Conservation (phyloP, 257 asterid genomes). For the Scutellaria barbata region DNA sequence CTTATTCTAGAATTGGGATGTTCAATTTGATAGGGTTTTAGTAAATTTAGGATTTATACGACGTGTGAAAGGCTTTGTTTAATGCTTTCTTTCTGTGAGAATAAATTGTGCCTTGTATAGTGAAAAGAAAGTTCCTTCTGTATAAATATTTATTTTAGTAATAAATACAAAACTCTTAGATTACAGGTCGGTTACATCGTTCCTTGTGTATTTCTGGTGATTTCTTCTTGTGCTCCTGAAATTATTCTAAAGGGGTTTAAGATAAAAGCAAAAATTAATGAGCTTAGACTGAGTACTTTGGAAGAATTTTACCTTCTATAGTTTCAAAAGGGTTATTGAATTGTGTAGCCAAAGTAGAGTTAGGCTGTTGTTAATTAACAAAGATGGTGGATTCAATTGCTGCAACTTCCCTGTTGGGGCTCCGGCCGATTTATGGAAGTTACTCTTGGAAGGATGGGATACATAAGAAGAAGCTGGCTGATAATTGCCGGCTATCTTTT, state of each 20-base stretch:
- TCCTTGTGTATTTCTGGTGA: constrained; percentile 29
- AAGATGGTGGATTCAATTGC: constrained; percentile 81
- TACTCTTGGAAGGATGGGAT: constrained; percentile 45
- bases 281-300: constrained; percentile 1
- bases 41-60: constrained; percentile 52
- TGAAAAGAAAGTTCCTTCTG: constrained; percentile 28
- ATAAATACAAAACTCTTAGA: background rate
- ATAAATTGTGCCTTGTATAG: constrained; percentile 29
- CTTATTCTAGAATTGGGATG: constrained; percentile 40
- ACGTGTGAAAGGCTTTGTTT: constrained; percentile 34
- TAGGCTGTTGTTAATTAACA: constrained; percentile 35
- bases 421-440: constrained; percentile 55
- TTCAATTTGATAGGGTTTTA: constrained; percentile 45
- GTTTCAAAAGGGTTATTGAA: constrained; percentile 29
- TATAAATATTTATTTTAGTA: background rate
- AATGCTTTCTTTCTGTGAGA: constrained; percentile 31
- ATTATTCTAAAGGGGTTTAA: constrained; percentile 16
- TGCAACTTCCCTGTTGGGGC: constrained; percentile 69
- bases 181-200: constrained; percentile 29
- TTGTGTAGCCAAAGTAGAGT: constrained; percentile 29
- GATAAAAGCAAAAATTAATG: constrained; percentile 1
- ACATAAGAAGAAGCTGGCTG: constrained; percentile 42
- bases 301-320: background rate
- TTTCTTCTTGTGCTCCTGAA: constrained; percentile 15
- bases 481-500: constrained; percentile 43